Evolutionary conservation across 257 asterid species (phyloP), one percentile per base, ranked within the genome.

Genomic region (Buddleja alternifolia): DNA sequence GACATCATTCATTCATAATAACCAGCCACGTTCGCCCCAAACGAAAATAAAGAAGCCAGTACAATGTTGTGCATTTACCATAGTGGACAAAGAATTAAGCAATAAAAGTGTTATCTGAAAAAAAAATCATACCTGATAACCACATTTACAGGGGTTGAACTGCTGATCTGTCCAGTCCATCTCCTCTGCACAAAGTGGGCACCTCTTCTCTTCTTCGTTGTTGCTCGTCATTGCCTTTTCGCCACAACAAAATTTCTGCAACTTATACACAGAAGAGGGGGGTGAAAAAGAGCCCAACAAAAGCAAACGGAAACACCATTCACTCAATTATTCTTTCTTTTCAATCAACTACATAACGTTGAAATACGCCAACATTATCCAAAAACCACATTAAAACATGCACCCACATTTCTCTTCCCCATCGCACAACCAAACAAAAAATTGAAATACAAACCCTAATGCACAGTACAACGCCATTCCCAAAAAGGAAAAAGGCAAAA

Each of bases 91-190:
- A 41, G 29, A 59, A n/a, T n/a, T n/a, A n/a, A n/a, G n/a, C n/a
- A 44, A 29, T 16, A 24, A 34, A 60, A 23, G 44, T 14, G 47
- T 60, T 71, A 34, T 19, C 58, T 6, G 14, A 3, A 16, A 19
- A 58, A 69, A 48, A 48, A 37, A 66, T 36, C 63, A 62, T 12
- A 87, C 98, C 95, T 93, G 97, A 80, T 93, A 93, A 70, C 97
- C 96, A 58, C 97, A 93, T 75, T 85, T 78, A 78, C 97, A 93
- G 50, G 98, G 97, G 80, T 74, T 90, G 79, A 93, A 90, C 79
- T 90, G 98, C 81, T 82, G 96, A 80, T 93, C 98, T 14, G 98
- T 93, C 97, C 96, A 88, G 79, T 93, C 98, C 98, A 90, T 90
- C 76, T 90, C 98, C 83, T 93, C 97, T 0, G 96, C 95, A 20